Evolutionary conservation across 2,329 filamentous ascomycete species (phyloP).

Genomic region (Cercospora brassicicola): DNA sequence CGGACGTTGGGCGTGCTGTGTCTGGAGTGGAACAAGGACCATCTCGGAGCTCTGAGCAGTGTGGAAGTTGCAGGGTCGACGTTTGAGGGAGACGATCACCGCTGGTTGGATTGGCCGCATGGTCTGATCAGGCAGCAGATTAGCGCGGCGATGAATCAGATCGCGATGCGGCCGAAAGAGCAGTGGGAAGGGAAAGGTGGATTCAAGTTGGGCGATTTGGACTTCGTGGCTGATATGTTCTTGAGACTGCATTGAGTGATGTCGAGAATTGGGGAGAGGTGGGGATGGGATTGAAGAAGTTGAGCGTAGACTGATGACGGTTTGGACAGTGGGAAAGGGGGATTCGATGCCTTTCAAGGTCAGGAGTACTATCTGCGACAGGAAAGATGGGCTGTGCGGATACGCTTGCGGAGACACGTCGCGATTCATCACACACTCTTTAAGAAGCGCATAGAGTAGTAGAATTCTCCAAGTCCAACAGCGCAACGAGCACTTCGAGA

Average conservation of each 20-base stretch:
- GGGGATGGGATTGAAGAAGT: too few relatives aligned
- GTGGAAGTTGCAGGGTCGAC: background rate
- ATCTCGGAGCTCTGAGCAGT: too few relatives aligned
- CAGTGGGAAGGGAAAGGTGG: conserved; percentile 11
- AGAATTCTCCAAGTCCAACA: background rate
- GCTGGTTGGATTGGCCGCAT: background rate
- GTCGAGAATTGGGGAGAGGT: too few relatives aligned
- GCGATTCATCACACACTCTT: background rate
- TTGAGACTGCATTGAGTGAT: background rate
- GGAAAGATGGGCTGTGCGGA: too few relatives aligned
- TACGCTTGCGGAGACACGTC: too few relatives aligned
- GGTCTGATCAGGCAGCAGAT: background rate
- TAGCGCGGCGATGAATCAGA: background rate
- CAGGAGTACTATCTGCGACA: too few relatives aligned
- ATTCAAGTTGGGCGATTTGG: conserved; percentile 16
- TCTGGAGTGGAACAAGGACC: background rate
- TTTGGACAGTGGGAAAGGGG: too few relatives aligned
- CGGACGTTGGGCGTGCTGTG: conserved; percentile 9
- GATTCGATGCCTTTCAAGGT: too few relatives aligned
- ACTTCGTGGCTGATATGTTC: conserved; percentile 16
- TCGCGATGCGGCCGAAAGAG: background rate
- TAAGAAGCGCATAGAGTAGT: background rate
- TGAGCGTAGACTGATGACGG: too few relatives aligned
- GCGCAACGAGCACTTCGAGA: background rate
- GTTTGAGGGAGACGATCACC: background rate